Percentiles rank a stretch among this genome's conserved stretches.
phyloP scores from a whole-genome alignment of 2,329 filamentous ascomycete species.

The Ophiostoma australiae region DNA sequence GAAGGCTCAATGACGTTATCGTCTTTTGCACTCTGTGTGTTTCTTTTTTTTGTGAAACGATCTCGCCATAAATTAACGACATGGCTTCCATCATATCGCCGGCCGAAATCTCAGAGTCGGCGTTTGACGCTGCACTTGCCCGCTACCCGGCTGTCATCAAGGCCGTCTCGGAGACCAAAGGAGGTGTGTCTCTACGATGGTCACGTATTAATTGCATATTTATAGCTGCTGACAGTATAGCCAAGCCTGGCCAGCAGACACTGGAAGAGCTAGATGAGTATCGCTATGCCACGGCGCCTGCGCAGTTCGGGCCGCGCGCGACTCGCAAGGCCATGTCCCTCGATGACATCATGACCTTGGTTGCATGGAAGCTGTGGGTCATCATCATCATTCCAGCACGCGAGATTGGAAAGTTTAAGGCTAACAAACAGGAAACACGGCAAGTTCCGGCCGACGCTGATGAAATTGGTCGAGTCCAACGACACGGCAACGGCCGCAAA shows the following conservation, averaged over 20 bases:
- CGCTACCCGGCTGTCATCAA: conserved; percentile 37
- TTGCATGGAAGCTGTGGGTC: conserved; percentile 67
- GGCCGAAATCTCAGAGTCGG: conserved; percentile 15
- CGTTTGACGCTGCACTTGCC: conserved; percentile 21
- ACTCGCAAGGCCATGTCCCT: conserved; percentile 45
- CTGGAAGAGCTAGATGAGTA: conserved; percentile 56
- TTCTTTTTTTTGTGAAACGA: not conserved
- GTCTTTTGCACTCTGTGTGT: too few relatives aligned
- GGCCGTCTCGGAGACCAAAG: conserved; percentile 43
- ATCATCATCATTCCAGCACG: not conserved
- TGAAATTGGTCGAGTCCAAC: conserved; percentile 60
- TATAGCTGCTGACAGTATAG: conserved; percentile 35
- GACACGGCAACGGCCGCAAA: conserved; percentile 41
- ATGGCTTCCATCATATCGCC: conserved; percentile 16
- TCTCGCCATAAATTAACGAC: not conserved
- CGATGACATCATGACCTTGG: conserved; percentile 54
- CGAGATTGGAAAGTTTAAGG: not conserved
- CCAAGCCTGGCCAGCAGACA: conserved; percentile 46
- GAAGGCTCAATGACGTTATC: not conserved
- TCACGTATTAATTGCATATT: not conserved
- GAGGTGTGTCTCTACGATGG: conserved; percentile 34
- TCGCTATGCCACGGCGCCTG: conserved; percentile 52
- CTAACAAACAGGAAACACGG: conserved; percentile 45
- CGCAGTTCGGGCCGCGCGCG: conserved; percentile 39
- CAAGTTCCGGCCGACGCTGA: conserved; percentile 56